A percentile compares a stretch with the other conserved stretches of the same genome.
phyloP scores from a whole-genome alignment of 768 basidiomycete species.

The Russula foetens region DNA sequence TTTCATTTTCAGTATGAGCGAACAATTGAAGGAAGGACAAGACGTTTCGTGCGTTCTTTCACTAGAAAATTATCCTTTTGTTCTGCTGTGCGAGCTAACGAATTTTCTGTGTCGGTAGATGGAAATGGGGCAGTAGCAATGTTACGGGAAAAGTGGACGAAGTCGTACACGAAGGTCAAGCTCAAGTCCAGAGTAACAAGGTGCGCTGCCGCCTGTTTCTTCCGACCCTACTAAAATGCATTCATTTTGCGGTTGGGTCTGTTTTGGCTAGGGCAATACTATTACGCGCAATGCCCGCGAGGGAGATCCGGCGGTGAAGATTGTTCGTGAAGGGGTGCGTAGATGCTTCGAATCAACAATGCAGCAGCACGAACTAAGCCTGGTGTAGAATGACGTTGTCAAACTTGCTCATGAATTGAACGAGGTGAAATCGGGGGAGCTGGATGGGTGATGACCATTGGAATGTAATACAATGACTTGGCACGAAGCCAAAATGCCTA shows the following conservation, averaged over 20 bases:
- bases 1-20: neutral
- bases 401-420: constrained; percentile 45
- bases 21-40: constrained; percentile 5
- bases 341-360: neutral
- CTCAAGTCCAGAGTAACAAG: constrained; percentile 39
- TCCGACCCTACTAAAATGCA: neutral
- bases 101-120: neutral
- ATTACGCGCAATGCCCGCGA: constrained; percentile 36
- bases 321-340: constrained; percentile 38
- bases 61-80: too few species aligned
- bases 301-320: constrained; percentile 44
- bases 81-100: neutral
- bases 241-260: neutral
- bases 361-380: neutral
- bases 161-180: constrained; percentile 36
- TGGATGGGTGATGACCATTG: neutral
- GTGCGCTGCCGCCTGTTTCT: constrained; percentile 16
- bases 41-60: constrained; percentile 3
- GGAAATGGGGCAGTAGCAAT: constrained; percentile 11
- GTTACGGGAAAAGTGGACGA: constrained; percentile 6
- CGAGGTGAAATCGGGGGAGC: constrained; percentile 30
- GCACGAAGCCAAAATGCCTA: too few species aligned
- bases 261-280: constrained; percentile 32
- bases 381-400: constrained; percentile 39
- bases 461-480: too few species aligned